phyloP scores from a whole-genome alignment of 805 yeast genomes.

The Yarrowia divulgata region DNA sequence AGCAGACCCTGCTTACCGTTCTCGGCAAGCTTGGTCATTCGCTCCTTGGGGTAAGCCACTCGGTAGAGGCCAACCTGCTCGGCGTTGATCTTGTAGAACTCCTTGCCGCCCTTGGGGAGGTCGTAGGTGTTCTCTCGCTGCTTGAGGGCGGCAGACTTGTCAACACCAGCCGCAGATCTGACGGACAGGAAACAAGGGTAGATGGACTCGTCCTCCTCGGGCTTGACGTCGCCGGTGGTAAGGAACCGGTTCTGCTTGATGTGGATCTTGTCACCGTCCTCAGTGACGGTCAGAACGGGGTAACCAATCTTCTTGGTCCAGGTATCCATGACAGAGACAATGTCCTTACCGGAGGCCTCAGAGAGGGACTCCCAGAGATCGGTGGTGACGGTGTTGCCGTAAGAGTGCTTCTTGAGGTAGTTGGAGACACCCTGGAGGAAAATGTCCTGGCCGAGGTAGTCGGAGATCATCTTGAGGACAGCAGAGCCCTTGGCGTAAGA shows the following conservation, averaged over 20 bases:
- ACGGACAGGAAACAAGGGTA: conserved; percentile 66
- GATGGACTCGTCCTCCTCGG: conserved; percentile 62
- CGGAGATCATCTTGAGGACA: conserved; percentile 76
- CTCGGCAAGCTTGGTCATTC: conserved; percentile 60
- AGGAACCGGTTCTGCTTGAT: conserved; percentile 68
- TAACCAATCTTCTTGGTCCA: conserved; percentile 81
- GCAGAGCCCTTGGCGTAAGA: conserved; percentile 85
- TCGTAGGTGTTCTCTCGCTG: conserved; percentile 58
- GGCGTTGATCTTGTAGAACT: conserved; percentile 66
- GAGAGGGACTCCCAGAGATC: conserved; percentile 76
- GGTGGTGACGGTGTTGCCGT: conserved; percentile 72
- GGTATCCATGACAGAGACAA: conserved; percentile 64
- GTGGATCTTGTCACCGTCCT: conserved; percentile 52
- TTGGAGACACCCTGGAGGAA: conserved; percentile 76
- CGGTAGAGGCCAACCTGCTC: conserved; percentile 69
- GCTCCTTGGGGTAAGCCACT: conserved; percentile 60
- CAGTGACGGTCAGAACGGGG: conserved; percentile 66
- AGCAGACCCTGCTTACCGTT: conserved; percentile 61
- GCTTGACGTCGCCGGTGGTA: conserved; percentile 64
- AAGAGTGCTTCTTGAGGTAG: conserved; percentile 69
- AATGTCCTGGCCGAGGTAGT: conserved; percentile 68
- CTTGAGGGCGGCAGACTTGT: conserved; percentile 64
- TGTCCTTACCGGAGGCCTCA: conserved; percentile 68
- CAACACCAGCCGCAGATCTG: conserved; percentile 63
- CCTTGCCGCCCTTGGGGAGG: conserved; percentile 51